Evolutionary conservation across 345 rosid genomes (phyloP), one percentile per base, ranked within the genome.

Genomic region (Salix dunnii): DNA sequence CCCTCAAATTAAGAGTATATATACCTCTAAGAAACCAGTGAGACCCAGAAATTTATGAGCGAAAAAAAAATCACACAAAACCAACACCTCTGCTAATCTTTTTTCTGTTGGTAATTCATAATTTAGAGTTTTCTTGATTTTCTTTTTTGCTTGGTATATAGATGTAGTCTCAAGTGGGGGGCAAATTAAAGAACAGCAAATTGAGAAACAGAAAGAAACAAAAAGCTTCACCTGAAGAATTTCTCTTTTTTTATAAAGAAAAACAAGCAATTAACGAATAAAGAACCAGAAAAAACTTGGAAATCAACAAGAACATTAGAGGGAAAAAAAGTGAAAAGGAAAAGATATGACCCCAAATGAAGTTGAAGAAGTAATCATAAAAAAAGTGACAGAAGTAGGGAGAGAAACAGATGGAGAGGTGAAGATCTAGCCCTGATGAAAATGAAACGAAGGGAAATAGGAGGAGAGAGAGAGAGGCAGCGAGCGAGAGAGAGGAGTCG

Each of bases 81-180:
- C 28, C 30, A 53, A 17, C 79, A 43, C 13, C 64, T 77, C 40
- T 70, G 30, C 38, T 70, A 49, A n/a, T 65, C 12, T 49, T 1
- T 36, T 28, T 13, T 42, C 16, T 9, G 65, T 51, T 36, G 72
- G 76, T 64, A 28, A 71, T 71, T 77, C 71, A 66, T 72, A 67
- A 21, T 2, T 73, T 35, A 58, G 75, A 31, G 33, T 21, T 72
- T 71, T 51, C 28, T 31, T 9, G 33, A 14, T 49, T 49, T 27
- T 4, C 36, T 33, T 40, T 43, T 51, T 21, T 20, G 40, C 2
- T 25, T 5, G 35, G 25, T 43, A 13, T 27, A 31, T 42, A 43
- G 40, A 8, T 40, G n/a, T 14, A 23, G 46, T 35, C 14, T 40
- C 7, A 68, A 40, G 28, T 1, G 16, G 30, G 14, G 9, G 4